Base-by-base conservation (phyloP, 495 filamentous ascomycete species). In the Hyaloscypha variabilis region DNA sequence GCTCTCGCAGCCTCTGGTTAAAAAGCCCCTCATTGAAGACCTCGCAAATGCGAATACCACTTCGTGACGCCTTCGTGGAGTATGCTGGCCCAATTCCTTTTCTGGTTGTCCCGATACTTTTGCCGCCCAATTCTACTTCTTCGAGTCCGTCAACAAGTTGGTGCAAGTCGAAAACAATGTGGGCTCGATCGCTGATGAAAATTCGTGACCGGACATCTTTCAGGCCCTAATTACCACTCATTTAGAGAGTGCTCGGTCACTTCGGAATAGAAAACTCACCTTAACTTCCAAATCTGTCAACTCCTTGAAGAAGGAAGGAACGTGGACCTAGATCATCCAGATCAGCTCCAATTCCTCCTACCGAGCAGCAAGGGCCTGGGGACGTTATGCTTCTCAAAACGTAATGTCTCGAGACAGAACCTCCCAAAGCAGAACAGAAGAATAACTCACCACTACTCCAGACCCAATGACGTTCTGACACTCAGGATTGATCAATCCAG, bases 291-390 rank as follows among this genome's bases (percentile, higher is more conserved):
- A 77, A 29, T 82, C 82, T 57, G 82, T 83, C 58, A 97, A 81
- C 77, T 97, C 94, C 73, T 89, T 88, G 85, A 97, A 94, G 83
- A 97, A 94, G 54, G 83, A 85, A 56, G 90, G 90, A 53, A 96
- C 82, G 80, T 97, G 91, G 61, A 97, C 85, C 39, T 46, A 19
- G 62, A 97, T 92, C 89, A 89, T 59, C 92, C 92, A 63, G 90
- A 90, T 62, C 93, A 92, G 76, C 97, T 91, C 19, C 39, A 1
- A 1, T 46, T 19, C 39, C 19, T 46, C n/a, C n/a, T n/a, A n/a
- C n/a, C n/a, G 39, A 17, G 39, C 4, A 46, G 19, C 39, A 46
- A 19, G 39, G 19, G 39, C 39, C 13, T 4, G 11, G 53, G 97
- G 80, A 79, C 95, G 97, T 69, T 88, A 80, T 76, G 87, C 92